These are phyloP conservation scores for Fusarium coicis DNA, from an alignment of 2,329 filamentous ascomycete genomes.

Conservation along the genomic window DNA sequence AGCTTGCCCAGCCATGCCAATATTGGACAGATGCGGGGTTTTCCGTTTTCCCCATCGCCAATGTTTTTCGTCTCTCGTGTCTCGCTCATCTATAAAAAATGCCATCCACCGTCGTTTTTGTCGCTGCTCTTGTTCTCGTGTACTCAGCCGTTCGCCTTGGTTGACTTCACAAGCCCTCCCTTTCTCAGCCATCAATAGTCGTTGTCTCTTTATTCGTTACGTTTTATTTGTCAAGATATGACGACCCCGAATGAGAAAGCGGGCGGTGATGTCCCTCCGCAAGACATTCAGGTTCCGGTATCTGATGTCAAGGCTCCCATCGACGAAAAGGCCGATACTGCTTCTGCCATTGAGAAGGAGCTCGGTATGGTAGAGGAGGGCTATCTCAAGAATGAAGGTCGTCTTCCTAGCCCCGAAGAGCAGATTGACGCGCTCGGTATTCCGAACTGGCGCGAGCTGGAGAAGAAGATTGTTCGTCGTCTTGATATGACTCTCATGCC, in stretches of 20 bases:
- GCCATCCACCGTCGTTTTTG: background rate
- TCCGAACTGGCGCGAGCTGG: conserved; percentile 12
- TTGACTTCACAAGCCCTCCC: background rate
- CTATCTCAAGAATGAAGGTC: conserved; percentile 1
- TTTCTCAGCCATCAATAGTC: background rate
- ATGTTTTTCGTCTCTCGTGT: background rate
- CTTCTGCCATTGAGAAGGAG: conserved; percentile 6
- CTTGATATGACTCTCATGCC: conserved; percentile 22
- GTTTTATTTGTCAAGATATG: background rate
- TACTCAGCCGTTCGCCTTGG: background rate
- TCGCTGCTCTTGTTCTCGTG: background rate
- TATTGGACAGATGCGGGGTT: background rate
- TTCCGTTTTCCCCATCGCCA: background rate
- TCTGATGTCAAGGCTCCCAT: background rate
- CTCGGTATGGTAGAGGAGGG: conserved; percentile 6
- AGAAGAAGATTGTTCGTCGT: conserved; percentile 18
- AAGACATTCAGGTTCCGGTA: background rate
- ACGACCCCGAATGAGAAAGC: background rate
- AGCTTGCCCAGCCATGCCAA: background rate
- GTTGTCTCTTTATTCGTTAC: background rate
- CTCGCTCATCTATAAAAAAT: background rate
- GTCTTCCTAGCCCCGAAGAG: conserved; percentile 10
- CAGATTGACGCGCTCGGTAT: conserved; percentile 14
- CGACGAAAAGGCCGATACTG: background rate
- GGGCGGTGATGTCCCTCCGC: background rate